phyloP scores from a whole-genome alignment of 2,329 filamentous ascomycete species.

The Trichoderma asperellum region DNA sequence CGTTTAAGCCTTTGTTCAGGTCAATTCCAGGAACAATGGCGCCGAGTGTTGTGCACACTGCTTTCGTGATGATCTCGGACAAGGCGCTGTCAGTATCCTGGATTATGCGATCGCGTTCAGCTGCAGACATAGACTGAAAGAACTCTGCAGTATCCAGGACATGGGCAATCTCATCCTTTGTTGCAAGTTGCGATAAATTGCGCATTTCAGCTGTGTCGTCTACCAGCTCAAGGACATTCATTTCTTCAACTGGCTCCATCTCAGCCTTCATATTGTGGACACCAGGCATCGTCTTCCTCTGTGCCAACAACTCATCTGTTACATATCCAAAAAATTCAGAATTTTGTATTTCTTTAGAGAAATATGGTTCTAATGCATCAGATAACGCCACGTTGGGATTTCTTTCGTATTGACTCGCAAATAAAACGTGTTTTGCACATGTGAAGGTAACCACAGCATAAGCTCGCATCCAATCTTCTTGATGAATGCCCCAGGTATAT shows the following conservation, averaged over 20 bases:
- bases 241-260: not conserved
- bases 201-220: not conserved
- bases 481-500: not conserved
- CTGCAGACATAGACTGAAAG: not conserved
- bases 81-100: not conserved
- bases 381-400: too few species aligned
- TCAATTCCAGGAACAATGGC: not conserved
- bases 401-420: not conserved
- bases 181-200: not conserved
- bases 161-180: not conserved
- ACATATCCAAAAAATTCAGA: not conserved
- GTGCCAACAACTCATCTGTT: not conserved
- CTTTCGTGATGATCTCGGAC: not conserved
- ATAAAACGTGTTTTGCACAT: not conserved
- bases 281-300: too few species aligned
- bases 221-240: not conserved
- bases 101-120: not conserved
- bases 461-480: not conserved
- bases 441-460: not conserved
- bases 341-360: not conserved
- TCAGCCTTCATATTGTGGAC: not conserved
- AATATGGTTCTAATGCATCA: not conserved
- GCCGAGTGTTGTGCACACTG: not conserved
- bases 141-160: not conserved
- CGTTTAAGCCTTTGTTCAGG: not conserved